These are phyloP conservation scores for Incumbomyces delicatus DNA, from an alignment of 2,329 filamentous ascomycete species.

Conservation along the genomic window DNA sequence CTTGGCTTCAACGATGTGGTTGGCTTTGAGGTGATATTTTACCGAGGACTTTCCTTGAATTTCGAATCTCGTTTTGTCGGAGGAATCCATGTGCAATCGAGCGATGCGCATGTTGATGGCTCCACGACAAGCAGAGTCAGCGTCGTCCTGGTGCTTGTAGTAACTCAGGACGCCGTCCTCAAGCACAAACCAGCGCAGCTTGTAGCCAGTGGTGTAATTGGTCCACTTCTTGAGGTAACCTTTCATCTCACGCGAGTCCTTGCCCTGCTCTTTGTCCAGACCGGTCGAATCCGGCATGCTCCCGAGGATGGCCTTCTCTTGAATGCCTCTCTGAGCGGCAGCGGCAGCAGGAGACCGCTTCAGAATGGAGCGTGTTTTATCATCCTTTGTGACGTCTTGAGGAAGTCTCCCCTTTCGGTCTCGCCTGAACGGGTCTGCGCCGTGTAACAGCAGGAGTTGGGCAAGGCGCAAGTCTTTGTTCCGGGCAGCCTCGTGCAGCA, in stretches of 20 bases:
- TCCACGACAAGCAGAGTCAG: conserved; percentile 87
- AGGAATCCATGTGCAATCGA: conserved; percentile 84
- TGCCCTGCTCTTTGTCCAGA: conserved; percentile 49
- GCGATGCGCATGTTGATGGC: conserved; percentile 99
- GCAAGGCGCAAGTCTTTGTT: conserved; percentile 80
- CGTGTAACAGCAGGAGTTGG: conserved; percentile 81
- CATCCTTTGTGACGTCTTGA: conserved; percentile 93
- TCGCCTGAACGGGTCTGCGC: conserved; percentile 87
- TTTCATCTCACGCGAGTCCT: conserved; percentile 93
- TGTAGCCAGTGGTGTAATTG: conserved; percentile 95
- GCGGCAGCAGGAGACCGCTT: conserved; percentile 93
- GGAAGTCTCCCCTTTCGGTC: conserved; percentile 93
- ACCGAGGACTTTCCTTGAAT: conserved; percentile 97
- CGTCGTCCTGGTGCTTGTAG: conserved; percentile 98
- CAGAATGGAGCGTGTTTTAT: conserved; percentile 74
- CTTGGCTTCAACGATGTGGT: conserved; percentile 96
- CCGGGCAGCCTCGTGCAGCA: conserved; percentile 86
- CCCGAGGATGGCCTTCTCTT: conserved; percentile 91
- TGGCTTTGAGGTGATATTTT: conserved; percentile 95
- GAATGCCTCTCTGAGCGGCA: conserved; percentile 86
- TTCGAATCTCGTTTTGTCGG: conserved; percentile 96
- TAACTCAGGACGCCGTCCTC: conserved; percentile 97
- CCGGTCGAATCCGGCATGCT: conserved; percentile 48
- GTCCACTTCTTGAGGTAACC: conserved; percentile 99
- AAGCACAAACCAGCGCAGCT: conserved; percentile 92